A percentile compares a stretch with the other conserved stretches of the same genome.
Conservation (phyloP, 768 basidiomycete species). For the Strobilomyces confusus region DNA sequence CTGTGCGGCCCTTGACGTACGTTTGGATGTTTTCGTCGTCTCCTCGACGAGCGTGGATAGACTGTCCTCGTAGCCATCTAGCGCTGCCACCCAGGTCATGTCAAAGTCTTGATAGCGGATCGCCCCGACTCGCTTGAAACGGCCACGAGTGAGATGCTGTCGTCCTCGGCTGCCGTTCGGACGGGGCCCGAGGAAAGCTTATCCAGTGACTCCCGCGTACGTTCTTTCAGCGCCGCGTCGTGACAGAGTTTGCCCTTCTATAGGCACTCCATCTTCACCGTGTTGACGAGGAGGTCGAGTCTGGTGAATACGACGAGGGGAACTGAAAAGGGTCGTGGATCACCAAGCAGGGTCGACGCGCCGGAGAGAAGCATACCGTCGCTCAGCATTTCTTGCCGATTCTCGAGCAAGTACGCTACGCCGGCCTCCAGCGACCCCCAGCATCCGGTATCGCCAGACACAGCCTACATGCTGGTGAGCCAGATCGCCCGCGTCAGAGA, state of each 20-base stretch:
- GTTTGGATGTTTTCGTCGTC: neutral
- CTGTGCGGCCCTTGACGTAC: too few species aligned
- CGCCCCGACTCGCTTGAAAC: neutral
- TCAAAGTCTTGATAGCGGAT: neutral
- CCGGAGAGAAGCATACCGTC: constrained; percentile 1
- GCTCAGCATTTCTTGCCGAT: constrained; percentile 1
- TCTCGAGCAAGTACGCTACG: neutral
- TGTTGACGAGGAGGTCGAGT: constrained; percentile 1
- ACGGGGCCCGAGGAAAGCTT: neutral
- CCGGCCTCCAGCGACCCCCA: neutral
- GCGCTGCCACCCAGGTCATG: neutral
- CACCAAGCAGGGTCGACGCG: neutral
- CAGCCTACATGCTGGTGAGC: too few species aligned
- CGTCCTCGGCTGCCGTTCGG: neutral
- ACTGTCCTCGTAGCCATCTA: neutral
- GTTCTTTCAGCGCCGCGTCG: neutral
- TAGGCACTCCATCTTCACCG: neutral
- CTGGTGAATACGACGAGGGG: constrained; percentile 1
- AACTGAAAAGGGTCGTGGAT: neutral
- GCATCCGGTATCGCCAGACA: neutral
- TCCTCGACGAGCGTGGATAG: neutral
- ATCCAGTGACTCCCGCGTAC: neutral
- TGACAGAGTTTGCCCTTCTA: neutral
- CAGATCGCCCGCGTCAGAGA: neutral
- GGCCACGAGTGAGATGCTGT: neutral